Base-by-base conservation (phyloP, 768 basidiomycete species). In the Amanita subjunquillea region DNA sequence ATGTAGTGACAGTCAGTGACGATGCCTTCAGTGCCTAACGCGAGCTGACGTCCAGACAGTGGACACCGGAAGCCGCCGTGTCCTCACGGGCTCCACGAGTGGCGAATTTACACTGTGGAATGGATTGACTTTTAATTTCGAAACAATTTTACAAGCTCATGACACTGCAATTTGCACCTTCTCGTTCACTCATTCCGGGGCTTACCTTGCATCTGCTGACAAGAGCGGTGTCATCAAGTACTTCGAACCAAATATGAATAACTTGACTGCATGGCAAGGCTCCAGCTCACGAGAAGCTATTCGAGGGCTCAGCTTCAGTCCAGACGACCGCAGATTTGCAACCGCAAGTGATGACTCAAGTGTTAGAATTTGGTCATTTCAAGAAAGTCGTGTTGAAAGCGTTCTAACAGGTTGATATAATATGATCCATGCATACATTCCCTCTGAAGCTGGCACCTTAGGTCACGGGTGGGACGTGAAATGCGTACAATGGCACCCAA, bases 91-190 rank as follows among this genome's bases (percentile, higher is more conserved):
- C 15, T 94, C 93, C 9, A 92, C 93, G 20, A 91, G 87, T 56
- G 96, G 96, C 43, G 96, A 98, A 69, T 97, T 99, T 68, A 98
- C 95, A 1, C 78, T 98, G 5, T 98, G 96, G 96, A 99, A 99
- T 59, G 95, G 95, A 25, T 76, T 95, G 22, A 97, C 96, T 0
- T 99, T 98, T 82, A 99, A 98, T 70, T 99, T 98, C 63, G 96
- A 99, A 68, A 96, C 95, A 0, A 97, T 99, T 59, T 79, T 98
- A n/a, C 95, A 97, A 69, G 95, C 94, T 1, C 96, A 99, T 67
- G 96, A 99, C 63, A 85, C 87, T 2, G 88, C 92, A 37, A 89
- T 99, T 53, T 91, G 94, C 37, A 78, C 91, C 0, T 80, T 97
- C 65, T 71, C 79, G 13, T 99, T 94, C 68, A 91, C 91, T 0